phyloP scores from a whole-genome alignment of 495 filamentous ascomycete genomes.

The Hypoxylon trugodes region DNA sequence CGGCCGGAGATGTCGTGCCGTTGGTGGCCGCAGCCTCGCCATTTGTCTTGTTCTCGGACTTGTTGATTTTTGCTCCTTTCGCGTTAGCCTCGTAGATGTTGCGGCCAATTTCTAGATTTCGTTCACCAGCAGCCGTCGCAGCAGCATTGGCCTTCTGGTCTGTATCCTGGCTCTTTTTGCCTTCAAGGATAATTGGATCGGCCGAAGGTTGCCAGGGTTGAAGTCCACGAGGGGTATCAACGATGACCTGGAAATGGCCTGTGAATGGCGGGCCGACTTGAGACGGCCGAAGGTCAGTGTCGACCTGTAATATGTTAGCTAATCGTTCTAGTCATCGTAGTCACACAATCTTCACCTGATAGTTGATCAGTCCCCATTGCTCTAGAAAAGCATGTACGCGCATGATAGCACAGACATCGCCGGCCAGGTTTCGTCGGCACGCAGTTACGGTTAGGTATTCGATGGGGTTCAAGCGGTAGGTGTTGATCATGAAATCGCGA shows the following conservation, averaged over 20 bases:
- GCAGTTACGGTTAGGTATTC: conserved; percentile 98
- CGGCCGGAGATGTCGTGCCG: conserved; percentile 52
- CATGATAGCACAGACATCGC: conserved; percentile 99
- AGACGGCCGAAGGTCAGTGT: conserved; percentile 92
- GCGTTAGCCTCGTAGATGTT: conserved; percentile 95
- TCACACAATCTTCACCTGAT: conserved; percentile 75
- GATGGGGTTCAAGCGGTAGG: conserved; percentile 91
- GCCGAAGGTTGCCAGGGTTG: conserved; percentile 93
- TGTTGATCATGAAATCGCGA: conserved; percentile 99
- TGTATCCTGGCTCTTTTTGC: conserved; percentile 79
- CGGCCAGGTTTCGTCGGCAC: conserved; percentile 93
- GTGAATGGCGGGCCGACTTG: conserved; percentile 97
- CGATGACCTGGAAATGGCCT: conserved; percentile 93
- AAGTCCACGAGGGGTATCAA: conserved; percentile 92
- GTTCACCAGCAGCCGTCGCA: conserved; percentile 77
- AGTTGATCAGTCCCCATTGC: conserved; percentile 99
- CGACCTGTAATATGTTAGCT: conserved; percentile 70
- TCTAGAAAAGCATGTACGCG: conserved; percentile 98
- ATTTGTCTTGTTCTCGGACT: conserved; percentile 66
- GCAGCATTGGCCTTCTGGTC: conserved; percentile 70
- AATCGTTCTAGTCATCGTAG: background rate
- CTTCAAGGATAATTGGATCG: conserved; percentile 68
- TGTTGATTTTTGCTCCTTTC: conserved; percentile 77
- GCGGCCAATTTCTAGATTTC: conserved; percentile 88
- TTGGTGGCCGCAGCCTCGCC: conserved; percentile 72